These are phyloP conservation scores for Moringa oleifera DNA, from an alignment of 345 rosid genomes.

Conservation along the genomic window DNA sequence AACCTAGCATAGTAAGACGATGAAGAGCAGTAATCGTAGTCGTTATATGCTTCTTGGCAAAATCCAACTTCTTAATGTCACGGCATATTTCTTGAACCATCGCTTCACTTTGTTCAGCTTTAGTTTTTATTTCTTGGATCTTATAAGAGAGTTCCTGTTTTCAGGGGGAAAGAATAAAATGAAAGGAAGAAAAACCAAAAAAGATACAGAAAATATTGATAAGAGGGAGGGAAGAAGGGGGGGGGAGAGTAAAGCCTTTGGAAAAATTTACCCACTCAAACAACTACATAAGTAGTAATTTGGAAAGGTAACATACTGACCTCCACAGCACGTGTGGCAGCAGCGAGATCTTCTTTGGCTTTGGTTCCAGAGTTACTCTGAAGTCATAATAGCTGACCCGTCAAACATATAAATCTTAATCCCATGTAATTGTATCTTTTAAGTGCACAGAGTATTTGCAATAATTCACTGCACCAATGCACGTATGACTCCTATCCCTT, in stretches of 20 bases:
- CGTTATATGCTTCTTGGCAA: slow-evolving; percentile 98
- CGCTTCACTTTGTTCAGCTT: slow-evolving; percentile 98
- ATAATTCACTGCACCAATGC: not conserved
- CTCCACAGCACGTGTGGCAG: slow-evolving; percentile 97
- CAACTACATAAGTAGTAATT: not conserved
- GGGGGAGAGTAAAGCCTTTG: not conserved
- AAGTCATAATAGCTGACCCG: slow-evolving; percentile 18
- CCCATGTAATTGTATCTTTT: not conserved
- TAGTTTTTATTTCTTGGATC: slow-evolving; percentile 93
- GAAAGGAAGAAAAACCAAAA: slow-evolving; percentile 11
- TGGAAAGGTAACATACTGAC: slow-evolving; percentile 35
- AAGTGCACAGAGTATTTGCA: not conserved
- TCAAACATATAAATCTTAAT: slow-evolving; percentile 2
- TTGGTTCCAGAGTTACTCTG: slow-evolving; percentile 97
- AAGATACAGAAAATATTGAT: slow-evolving; percentile 1
- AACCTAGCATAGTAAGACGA: slow-evolving; percentile 98
- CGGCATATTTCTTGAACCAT: slow-evolving; percentile 99
- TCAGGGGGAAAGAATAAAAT: slow-evolving; percentile 10
- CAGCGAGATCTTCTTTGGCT: slow-evolving; percentile 99
- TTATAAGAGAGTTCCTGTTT: slow-evolving; percentile 84
- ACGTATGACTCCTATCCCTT: not conserved
- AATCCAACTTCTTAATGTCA: slow-evolving; percentile 97
- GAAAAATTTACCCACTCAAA: not conserved
- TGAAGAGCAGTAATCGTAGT: slow-evolving; percentile 98
- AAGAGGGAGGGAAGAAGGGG: slow-evolving; percentile 1